Base-by-base conservation (phyloP, 2,329 filamentous ascomycete species). In the Alternaria gaisen region DNA sequence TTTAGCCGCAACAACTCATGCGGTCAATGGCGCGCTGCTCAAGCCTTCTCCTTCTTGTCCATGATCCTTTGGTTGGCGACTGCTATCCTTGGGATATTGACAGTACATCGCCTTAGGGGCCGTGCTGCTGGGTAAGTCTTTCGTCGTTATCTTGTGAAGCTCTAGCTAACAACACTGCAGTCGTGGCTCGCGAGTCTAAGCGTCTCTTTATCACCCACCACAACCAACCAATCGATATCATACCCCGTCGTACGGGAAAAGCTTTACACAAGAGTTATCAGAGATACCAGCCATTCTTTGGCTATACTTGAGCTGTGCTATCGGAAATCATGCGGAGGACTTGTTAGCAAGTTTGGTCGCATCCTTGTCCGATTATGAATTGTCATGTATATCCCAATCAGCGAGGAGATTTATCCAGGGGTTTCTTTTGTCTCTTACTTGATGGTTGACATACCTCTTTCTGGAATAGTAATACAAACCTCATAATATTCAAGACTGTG, bases 21-120 rank as follows among this genome's bases (percentile, higher is more conserved):
- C 77, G 83, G 86, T 59, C 85, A 87, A 69, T 91, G 87, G 85
- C 92, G 90, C 80, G 87, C 91, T 41, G 83, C 87, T 63, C 85
- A 91, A 68, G 90, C 90, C 5, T 93, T 93, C 72, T 81, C 84
- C 50, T 93, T 93, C 80, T 78, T 93, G 56, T 89, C 88, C 3
- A 89, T 89, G 56, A 83, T 91, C 66, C 82, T 88, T 72, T 93
- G 90, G 90, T 84, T 93, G 41, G 85, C 82, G 12, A 90, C 88
- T 47, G 70, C 67, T 41, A 42, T 72, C 14, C 53, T 72, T 26
- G 73, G 72, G 14, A 52, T 70, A 5, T 53, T 71, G 30, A 71
- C 66, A 18, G 58, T 65, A 26, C 65, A 69, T 53, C 67, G 70
- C 36, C 62, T 70, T 18, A 52, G 44, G 9, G 51, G 60, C 40